Conservation (phyloP, 345 rosid genomes). For the Brassica carinata region DNA sequence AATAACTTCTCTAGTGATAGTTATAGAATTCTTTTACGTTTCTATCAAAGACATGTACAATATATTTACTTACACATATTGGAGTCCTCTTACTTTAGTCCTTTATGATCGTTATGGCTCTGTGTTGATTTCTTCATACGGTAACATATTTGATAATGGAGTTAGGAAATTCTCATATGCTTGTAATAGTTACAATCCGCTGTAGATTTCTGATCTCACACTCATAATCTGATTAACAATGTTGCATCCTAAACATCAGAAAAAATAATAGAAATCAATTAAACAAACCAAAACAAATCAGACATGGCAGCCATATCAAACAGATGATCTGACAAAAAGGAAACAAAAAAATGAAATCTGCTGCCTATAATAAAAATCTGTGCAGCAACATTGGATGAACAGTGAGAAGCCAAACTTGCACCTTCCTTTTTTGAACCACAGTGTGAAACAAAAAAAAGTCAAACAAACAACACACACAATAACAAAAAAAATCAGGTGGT, state of each 20-base stretch:
- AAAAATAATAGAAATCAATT: conserved; percentile 2
- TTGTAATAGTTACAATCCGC: conserved; percentile 18
- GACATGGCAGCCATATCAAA: conserved; percentile 11
- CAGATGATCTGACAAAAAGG: conserved; percentile 13
- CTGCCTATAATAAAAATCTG: conserved; percentile 36
- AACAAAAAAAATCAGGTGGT: conserved; percentile 29
- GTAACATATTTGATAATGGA: too few species aligned
- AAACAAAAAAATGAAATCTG: conserved; percentile 3
- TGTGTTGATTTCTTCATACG: too few species aligned
- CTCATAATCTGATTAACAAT: conserved; percentile 34
- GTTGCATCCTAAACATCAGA: conserved; percentile 7
- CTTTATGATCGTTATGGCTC: too few species aligned
- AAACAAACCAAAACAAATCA: conserved; percentile 30
- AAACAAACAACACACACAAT: conserved; percentile 31
- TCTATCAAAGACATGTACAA: neutral
- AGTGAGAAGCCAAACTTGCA: conserved; percentile 34
- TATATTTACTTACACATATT: neutral
- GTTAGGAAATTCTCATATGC: neutral
- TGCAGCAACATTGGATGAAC: conserved; percentile 34
- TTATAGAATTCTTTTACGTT: neutral
- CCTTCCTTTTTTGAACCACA: conserved; percentile 33
- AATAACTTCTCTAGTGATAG: neutral
- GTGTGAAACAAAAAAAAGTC: conserved; percentile 2
- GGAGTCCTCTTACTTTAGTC: too few species aligned
- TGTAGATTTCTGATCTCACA: conserved; percentile 18